Evolutionary conservation across 495 filamentous ascomycete species (phyloP), one percentile per base, ranked within the genome.

Genomic region (Lophiotrema nucula): DNA sequence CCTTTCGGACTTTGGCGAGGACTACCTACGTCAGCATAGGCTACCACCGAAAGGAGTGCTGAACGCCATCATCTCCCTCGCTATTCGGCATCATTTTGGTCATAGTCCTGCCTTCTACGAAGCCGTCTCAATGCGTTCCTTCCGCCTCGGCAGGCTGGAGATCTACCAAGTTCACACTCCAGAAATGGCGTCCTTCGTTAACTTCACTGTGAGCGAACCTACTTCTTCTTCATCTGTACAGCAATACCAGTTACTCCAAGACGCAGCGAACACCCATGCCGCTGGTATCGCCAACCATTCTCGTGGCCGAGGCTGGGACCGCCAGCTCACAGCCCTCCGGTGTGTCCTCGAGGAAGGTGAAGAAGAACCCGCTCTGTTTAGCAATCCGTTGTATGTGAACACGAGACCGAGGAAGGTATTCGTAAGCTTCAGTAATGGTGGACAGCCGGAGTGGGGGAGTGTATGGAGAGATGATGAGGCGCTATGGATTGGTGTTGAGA

Each of bases 371-470:
- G 39, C 39, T 10, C 19, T 43, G 8, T 43, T 43, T 21, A 8
- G 18, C 10, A 18, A 43, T 43, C 11, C 39, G 39, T 18, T 43
- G 39, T 43, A 11, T 21, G 19, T 21, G 18, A 43, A 43, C 10
- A 43, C 39, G 11, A 43, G 39, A 18, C 39, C 39, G 39, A 43
- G 39, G 19, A 43, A 43, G 39, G 39, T 43, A 6, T 43, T 43
- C 19, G 39, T 43, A 6, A 43, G 39, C 19, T 43, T 43, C 18
- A 21, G 39, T 43, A 18, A 6, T 6, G 19, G 6, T 12, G 39
- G 39, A 6, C 6, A 11, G 11, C 39, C 39, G 10, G 39, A 43
- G 39, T 43, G 39, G 39, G 39, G 39, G 39, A 43, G 39, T 43
- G 39, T 43, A 11, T 43, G 39, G 39, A 43, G 39, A 21, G 39